These are phyloP conservation scores for Pseudogymnoascus sp. DNA, from an alignment of 2,329 filamentous ascomycete species.

Conservation along the genomic window DNA sequence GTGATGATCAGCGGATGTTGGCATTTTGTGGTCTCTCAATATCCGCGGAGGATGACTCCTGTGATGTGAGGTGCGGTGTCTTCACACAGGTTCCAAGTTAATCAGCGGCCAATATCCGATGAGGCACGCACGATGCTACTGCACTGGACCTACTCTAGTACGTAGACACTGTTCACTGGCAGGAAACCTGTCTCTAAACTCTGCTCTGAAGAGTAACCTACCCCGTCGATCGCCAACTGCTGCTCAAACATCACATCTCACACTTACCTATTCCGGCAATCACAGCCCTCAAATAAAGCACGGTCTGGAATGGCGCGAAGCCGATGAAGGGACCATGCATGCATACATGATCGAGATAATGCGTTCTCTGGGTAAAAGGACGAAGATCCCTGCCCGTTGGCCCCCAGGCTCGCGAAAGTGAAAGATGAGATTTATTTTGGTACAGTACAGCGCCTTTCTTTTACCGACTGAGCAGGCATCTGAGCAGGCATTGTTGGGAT, in stretches of 20 bases:
- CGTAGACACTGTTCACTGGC: neutral
- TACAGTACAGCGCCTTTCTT: neutral
- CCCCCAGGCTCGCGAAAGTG: neutral
- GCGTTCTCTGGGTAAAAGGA: neutral
- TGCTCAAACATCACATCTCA: neutral
- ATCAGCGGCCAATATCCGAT: neutral
- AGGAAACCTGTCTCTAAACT: neutral
- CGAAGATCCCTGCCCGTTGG: neutral
- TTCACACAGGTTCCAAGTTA: slow-evolving; percentile 2
- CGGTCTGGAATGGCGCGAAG: neutral
- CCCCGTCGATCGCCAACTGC: neutral
- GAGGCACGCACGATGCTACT: neutral
- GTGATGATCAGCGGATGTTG: neutral
- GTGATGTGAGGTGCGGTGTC: neutral
- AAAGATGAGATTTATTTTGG: neutral
- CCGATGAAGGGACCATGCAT: slow-evolving; percentile 4
- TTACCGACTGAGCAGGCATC: neutral
- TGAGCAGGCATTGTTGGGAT: neutral
- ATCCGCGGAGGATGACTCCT: neutral
- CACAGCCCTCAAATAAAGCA: slow-evolving; percentile 3
- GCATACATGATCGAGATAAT: slow-evolving; percentile 4
- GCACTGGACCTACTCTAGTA: slow-evolving; percentile 4
- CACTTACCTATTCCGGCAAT: neutral
- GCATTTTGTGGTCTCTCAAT: neutral
- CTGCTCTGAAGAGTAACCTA: neutral